A percentile compares a stretch with the other conserved stretches of the same genome.
phyloP scores from a whole-genome alignment of 352 stramenopile genomes.

The Globisporangium cylindrosporum region DNA sequence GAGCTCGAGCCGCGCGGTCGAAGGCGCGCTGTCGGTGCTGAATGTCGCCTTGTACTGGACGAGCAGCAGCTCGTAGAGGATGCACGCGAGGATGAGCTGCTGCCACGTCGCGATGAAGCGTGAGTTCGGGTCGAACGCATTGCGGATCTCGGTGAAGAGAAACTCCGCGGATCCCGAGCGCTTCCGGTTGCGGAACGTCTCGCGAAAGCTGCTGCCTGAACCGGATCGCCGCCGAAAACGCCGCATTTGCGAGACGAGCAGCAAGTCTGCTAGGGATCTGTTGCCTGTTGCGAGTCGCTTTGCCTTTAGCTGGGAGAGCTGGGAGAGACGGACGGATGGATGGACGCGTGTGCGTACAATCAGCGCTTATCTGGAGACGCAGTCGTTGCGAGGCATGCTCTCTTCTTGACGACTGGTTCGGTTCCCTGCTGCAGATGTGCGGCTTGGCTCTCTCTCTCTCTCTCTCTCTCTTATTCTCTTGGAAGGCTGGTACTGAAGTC shows the following conservation, averaged over 20 bases:
- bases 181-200: conserved; percentile 37
- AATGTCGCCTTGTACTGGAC: conserved; percentile 53
- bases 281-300: neutral
- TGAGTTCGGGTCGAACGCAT: conserved; percentile 61
- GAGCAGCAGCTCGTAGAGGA: conserved; percentile 49
- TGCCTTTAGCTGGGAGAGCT: neutral
- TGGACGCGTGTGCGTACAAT: neutral
- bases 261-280: neutral
- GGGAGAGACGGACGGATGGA: neutral
- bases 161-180: conserved; percentile 47
- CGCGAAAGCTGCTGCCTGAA: conserved; percentile 28
- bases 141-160: conserved; percentile 44
- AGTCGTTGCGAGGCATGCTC: conserved; percentile 1
- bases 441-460: neutral
- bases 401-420: neutral
- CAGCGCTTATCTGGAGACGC: neutral
- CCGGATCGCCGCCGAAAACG: conserved; percentile 8
- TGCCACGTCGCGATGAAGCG: conserved; percentile 48
- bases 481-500: no score
- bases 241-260: conserved; percentile 2
- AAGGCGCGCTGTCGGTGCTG: conserved; percentile 1
- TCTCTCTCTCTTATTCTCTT: neutral
- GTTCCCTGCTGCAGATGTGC: neutral
- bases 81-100: conserved; percentile 45
- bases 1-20: conserved; percentile 22